Percentiles rank a stretch among this genome's conserved stretches.
Conservation (phyloP, 2,329 filamentous ascomycete genomes). For the Seiridium cupressi region DNA sequence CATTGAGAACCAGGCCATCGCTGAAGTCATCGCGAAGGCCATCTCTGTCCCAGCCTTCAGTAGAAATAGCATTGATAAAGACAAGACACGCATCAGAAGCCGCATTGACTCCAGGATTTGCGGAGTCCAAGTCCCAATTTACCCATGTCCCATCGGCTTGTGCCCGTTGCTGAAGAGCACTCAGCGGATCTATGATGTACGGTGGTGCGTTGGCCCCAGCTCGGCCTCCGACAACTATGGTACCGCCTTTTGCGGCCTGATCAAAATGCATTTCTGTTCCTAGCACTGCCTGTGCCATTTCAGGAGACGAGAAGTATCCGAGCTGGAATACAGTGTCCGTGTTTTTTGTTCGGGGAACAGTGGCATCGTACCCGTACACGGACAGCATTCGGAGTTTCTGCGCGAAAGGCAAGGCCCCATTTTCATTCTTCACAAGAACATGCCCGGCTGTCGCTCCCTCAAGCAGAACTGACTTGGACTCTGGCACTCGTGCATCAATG, state of each 20-base stretch:
- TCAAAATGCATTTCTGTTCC: conserved; percentile 43
- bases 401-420: conserved; percentile 59
- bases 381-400: conserved; percentile 54
- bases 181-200: conserved; percentile 52
- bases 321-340: conserved; percentile 42
- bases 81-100: conserved; percentile 62
- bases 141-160: conserved; percentile 54
- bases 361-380: conserved; percentile 65
- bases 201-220: conserved; percentile 49
- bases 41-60: conserved; percentile 70
- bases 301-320: conserved; percentile 44
- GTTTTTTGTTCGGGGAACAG: conserved; percentile 44
- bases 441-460: conserved; percentile 61
- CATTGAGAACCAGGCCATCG: conserved; percentile 56
- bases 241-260: conserved; percentile 49
- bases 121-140: conserved; percentile 52
- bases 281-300: conserved; percentile 43
- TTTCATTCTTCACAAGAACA: conserved; percentile 74
- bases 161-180: conserved; percentile 55
- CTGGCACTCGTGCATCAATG: conserved; percentile 48
- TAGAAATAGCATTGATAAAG: conserved; percentile 68
- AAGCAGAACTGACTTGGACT: conserved; percentile 41
- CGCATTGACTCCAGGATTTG: conserved; percentile 42
- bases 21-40: conserved; percentile 68
- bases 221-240: conserved; percentile 49